Percentiles rank a stretch among this genome's conserved stretches.
phyloP scores from a whole-genome alignment of 768 basidiomycete genomes.

The Krasilnikovozyma curviuscula region DNA sequence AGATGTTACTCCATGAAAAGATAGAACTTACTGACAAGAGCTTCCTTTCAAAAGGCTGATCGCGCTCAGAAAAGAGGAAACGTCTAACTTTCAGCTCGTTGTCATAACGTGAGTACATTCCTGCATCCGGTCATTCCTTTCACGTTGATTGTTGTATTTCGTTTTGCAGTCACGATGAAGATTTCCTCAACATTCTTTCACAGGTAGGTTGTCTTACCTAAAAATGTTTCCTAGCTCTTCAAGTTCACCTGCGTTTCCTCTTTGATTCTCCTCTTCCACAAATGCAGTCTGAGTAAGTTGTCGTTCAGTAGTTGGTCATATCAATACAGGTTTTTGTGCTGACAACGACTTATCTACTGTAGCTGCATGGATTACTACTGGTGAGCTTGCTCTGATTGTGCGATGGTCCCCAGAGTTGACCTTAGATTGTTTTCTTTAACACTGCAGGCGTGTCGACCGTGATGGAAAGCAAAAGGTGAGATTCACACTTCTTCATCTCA shows the following conservation, averaged over 20 bases:
- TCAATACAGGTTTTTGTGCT: slow-evolving; percentile 16
- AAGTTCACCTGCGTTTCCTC: neutral
- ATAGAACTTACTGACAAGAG: neutral
- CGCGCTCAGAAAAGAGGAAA: slow-evolving; percentile 79
- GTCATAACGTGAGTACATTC: slow-evolving; percentile 39
- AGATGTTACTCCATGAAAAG: neutral
- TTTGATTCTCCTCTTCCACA: neutral
- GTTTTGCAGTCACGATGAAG: slow-evolving; percentile 3
- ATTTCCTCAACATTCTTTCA: slow-evolving; percentile 74
- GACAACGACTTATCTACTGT: slow-evolving; percentile 12
- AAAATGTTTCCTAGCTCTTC: slow-evolving; percentile 49
- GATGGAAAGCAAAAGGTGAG: slow-evolving; percentile 42
- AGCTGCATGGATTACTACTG: neutral
- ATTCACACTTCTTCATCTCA: neutral
- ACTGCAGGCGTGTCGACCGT: slow-evolving; percentile 55
- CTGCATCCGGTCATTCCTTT: slow-evolving; percentile 30
- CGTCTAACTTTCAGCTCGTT: slow-evolving; percentile 85
- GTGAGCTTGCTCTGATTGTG: neutral
- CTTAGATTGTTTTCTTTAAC: neutral
- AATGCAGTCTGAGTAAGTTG: slow-evolving; percentile 16
- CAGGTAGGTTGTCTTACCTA: slow-evolving; percentile 84
- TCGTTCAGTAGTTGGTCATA: slow-evolving; percentile 19
- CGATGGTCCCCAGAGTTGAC: neutral
- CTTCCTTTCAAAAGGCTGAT: slow-evolving; percentile 38
- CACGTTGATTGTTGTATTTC: slow-evolving; percentile 34